A percentile compares a stretch with the other conserved stretches of the same genome.
Conservation (phyloP, 345 rosid species). For the Adansonia digitata region DNA sequence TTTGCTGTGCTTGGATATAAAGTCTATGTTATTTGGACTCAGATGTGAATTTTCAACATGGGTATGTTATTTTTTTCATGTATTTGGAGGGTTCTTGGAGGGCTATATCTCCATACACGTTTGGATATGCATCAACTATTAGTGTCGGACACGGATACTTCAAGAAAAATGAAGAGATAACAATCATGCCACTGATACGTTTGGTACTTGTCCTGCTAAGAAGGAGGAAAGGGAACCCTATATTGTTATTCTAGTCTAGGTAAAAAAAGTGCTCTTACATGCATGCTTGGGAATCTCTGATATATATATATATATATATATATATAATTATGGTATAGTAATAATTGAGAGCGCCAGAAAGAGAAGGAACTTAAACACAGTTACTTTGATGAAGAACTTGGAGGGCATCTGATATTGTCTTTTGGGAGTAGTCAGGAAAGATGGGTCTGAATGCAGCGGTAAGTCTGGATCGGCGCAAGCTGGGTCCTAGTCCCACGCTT, state of each 20-base stretch:
- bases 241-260: neutral
- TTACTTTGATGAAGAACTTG: conserved; percentile 36
- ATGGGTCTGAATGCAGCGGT: conserved; percentile 43
- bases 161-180: too few relatives aligned
- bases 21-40: too few relatives aligned
- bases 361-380: conserved; percentile 36
- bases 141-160: too few relatives aligned
- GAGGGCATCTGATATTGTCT: conserved; percentile 35
- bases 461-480: conserved; percentile 45
- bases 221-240: neutral
- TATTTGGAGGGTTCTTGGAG: too few relatives aligned
- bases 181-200: conserved; percentile 24
- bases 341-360: conserved; percentile 23
- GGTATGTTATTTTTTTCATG: too few relatives aligned
- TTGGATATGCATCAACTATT: too few relatives aligned
- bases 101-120: too few relatives aligned
- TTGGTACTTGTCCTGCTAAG: conserved; percentile 11
- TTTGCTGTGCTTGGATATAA: too few relatives aligned
- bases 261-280: neutral
- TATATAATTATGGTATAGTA: too few relatives aligned
- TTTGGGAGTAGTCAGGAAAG: conserved; percentile 45
- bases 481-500: conserved; percentile 44
- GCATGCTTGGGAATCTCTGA: neutral
- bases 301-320: too few relatives aligned
- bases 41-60: too few relatives aligned